Conservation (phyloP, 106 monocot species). For the Hemerocallis citrina region DNA sequence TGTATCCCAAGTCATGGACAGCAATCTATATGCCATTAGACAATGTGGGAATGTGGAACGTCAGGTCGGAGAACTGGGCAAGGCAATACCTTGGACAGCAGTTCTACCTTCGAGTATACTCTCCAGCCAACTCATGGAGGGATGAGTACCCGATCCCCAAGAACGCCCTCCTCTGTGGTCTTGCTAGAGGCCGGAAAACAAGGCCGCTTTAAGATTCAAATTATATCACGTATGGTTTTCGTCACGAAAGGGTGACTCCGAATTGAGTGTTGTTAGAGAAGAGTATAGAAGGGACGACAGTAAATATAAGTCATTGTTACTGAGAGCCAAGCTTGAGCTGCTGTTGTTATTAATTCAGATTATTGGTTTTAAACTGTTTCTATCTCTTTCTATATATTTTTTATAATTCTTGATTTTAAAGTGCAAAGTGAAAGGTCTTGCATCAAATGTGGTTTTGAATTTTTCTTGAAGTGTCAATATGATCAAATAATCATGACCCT, state of each 20-base stretch:
- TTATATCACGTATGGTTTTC: neutral
- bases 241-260: constrained; percentile 8
- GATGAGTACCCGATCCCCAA: constrained; percentile 51
- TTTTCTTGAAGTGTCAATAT: too few relatives aligned
- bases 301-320: too few relatives aligned
- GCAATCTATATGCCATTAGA: constrained; percentile 45
- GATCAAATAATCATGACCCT: too few relatives aligned
- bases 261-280: neutral
- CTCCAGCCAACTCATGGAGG: constrained; percentile 51
- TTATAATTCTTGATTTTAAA: too few relatives aligned
- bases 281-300: too few relatives aligned
- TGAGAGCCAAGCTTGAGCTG: too few relatives aligned
- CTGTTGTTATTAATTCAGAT: too few relatives aligned
- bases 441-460: too few relatives aligned
- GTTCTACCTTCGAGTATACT: constrained; percentile 47
- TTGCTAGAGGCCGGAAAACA: constrained; percentile 32
- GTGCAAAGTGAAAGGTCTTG: too few relatives aligned
- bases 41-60: constrained; percentile 66
- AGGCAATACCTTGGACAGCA: constrained; percentile 54
- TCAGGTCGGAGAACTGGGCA: constrained; percentile 53
- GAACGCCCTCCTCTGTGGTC: constrained; percentile 50
- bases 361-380: too few relatives aligned
- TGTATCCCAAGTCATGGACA: constrained; percentile 50
- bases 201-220: constrained; percentile 39
- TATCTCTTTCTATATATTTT: too few relatives aligned